These are phyloP conservation scores for Xylariaceae sp. DNA, from an alignment of 2,329 filamentous ascomycete species.

Conservation along the genomic window DNA sequence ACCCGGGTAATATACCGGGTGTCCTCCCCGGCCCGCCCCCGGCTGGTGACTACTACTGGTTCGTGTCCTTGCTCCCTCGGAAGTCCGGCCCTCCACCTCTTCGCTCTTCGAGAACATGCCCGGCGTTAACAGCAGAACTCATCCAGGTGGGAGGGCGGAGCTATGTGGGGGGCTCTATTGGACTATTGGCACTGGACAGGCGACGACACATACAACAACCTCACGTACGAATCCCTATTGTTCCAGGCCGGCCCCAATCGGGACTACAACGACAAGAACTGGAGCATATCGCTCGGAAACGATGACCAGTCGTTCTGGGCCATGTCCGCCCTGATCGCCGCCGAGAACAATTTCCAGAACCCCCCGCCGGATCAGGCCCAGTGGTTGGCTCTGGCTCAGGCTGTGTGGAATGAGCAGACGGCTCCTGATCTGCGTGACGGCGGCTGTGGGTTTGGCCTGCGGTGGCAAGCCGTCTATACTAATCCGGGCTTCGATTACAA, in stretches of 20 bases:
- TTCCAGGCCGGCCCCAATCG: slow-evolving; percentile 41
- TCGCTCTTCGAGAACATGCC: neutral
- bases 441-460: slow-evolving; percentile 55
- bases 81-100: neutral
- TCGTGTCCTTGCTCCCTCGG: neutral
- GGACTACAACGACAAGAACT: slow-evolving; percentile 43
- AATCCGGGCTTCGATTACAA: slow-evolving; percentile 49
- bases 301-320: slow-evolving; percentile 61
- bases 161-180: slow-evolving; percentile 47
- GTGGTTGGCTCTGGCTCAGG: slow-evolving; percentile 60
- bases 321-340: slow-evolving; percentile 55
- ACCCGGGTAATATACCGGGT: slow-evolving; percentile 40
- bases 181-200: slow-evolving; percentile 54
- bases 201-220: slow-evolving; percentile 45
- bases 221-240: slow-evolving; percentile 39
- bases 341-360: slow-evolving; percentile 55
- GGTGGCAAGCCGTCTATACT: slow-evolving; percentile 60
- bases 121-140: slow-evolving; percentile 8
- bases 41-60: slow-evolving; percentile 29
- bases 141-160: slow-evolving; percentile 50
- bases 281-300: slow-evolving; percentile 40
- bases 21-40: slow-evolving; percentile 28
- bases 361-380: slow-evolving; percentile 43
- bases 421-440: slow-evolving; percentile 48
- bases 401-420: slow-evolving; percentile 58